A percentile compares a stretch with the other conserved stretches of the same genome.
Evolutionary conservation across 441 rosid species (phyloP).

Genomic region (Hura crepitans): DNA sequence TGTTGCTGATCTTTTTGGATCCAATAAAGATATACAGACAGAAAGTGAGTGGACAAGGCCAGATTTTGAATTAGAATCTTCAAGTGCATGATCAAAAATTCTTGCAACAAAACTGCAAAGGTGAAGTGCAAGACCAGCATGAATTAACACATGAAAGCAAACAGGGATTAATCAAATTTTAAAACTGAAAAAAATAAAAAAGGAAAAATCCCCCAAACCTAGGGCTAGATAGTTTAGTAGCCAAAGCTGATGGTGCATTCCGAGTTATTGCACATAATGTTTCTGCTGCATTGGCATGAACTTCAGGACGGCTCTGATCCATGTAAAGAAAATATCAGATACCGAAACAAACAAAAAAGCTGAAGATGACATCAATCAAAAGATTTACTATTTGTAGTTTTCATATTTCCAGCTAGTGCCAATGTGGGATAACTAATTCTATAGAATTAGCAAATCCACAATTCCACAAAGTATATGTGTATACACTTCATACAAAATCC

Average conservation of each 20-base stretch:
- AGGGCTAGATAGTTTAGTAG: conserved; percentile 79
- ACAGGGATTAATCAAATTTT: neutral
- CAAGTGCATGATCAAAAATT: conserved; percentile 84
- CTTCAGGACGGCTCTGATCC: conserved; percentile 73
- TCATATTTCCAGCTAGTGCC: neutral
- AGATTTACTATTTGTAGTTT: neutral
- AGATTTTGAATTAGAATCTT: conserved; percentile 88
- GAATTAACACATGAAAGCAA: neutral
- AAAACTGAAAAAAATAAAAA: conserved; percentile 10
- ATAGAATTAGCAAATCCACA: neutral
- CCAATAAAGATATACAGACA: conserved; percentile 92
- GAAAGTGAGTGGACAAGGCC: conserved; percentile 88
- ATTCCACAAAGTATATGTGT: neutral
- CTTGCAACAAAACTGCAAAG: conserved; percentile 78
- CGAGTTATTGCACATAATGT: conserved; percentile 89
- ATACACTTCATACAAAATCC: too few relatives aligned
- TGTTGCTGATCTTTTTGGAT: conserved; percentile 76
- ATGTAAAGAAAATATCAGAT: conserved; percentile 31
- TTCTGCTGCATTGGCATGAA: conserved; percentile 93
- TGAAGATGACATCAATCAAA: neutral
- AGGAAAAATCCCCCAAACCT: conserved; percentile 43
- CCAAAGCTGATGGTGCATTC: conserved; percentile 83
- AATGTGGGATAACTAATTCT: neutral
- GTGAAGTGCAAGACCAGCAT: conserved; percentile 12
- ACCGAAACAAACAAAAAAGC: conserved; percentile 10